These are phyloP conservation scores for Tylopilus intermedius DNA, from an alignment of 768 basidiomycete genomes.

Conservation along the genomic window DNA sequence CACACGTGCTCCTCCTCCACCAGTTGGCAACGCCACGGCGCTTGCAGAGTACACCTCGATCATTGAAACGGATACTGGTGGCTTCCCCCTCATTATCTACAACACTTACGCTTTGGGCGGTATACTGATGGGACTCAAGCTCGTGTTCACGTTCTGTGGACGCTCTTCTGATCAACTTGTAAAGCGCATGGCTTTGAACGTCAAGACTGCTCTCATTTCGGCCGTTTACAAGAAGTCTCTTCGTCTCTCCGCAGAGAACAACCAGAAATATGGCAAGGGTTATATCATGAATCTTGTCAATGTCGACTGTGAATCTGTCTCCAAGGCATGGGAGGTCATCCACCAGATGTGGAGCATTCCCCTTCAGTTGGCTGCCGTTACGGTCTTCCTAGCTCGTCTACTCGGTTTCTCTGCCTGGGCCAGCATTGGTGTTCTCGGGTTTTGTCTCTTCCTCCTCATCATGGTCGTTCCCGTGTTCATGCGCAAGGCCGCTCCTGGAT, in stretches of 20 bases:
- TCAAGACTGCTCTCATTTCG: slow-evolving; percentile 28
- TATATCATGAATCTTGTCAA: slow-evolving; percentile 29
- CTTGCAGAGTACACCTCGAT: slow-evolving; percentile 18
- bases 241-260: slow-evolving; percentile 24
- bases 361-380: slow-evolving; percentile 21
- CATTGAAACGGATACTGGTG: slow-evolving; percentile 24
- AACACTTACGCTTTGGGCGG: slow-evolving; percentile 22
- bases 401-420: slow-evolving; percentile 29
- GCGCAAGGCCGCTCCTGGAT: slow-evolving; percentile 28
- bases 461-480: slow-evolving; percentile 31
- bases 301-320: slow-evolving; percentile 28
- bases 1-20: slow-evolving; percentile 16
- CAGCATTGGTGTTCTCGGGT: slow-evolving; percentile 23
- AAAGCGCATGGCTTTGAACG: slow-evolving; percentile 26
- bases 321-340: slow-evolving; percentile 26
- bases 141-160: slow-evolving; percentile 23
- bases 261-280: slow-evolving; percentile 24
- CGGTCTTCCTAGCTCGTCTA: slow-evolving; percentile 21
- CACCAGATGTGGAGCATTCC: slow-evolving; percentile 29
- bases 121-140: slow-evolving; percentile 24
- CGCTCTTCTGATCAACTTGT: slow-evolving; percentile 28
- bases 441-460: slow-evolving; percentile 23
- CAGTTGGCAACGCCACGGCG: slow-evolving; percentile 16
- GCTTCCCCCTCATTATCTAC: slow-evolving; percentile 26
- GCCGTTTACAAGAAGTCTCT: slow-evolving; percentile 31